Evolutionary conservation across 768 basidiomycete species (phyloP).

Genomic region (Harrya chromipes): DNA sequence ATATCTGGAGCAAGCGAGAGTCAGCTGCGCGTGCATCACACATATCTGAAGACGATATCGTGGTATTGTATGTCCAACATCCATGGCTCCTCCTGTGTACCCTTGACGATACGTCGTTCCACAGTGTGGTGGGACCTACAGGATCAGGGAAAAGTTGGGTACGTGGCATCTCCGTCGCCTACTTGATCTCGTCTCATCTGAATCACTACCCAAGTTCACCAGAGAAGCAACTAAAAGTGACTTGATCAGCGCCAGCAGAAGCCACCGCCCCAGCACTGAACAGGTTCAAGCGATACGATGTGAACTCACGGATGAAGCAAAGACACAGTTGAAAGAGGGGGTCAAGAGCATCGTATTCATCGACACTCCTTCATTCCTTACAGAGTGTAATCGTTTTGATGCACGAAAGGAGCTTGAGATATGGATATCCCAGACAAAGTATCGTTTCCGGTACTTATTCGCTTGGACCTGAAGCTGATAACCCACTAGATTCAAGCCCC

Average conservation of each 20-base stretch:
- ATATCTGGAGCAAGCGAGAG: slow-evolving; percentile 9
- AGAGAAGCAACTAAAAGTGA: slow-evolving; percentile 11
- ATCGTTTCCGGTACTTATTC: not conserved
- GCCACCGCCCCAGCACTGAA: slow-evolving; percentile 4
- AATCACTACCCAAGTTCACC: slow-evolving; percentile 11
- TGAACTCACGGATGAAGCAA: slow-evolving; percentile 12
- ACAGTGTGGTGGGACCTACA: slow-evolving; percentile 18
- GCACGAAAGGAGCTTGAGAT: slow-evolving; percentile 1
- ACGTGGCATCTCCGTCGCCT: not conserved
- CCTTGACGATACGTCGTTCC: not conserved
- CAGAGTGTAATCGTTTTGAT: slow-evolving; percentile 8
- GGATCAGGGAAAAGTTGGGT: slow-evolving; percentile 23
- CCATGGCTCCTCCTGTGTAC: not conserved
- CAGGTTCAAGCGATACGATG: slow-evolving; percentile 14
- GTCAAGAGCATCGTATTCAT: slow-evolving; percentile 16
- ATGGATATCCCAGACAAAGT: slow-evolving; percentile 7
- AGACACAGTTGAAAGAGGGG: not conserved
- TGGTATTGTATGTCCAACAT: slow-evolving; percentile 17
- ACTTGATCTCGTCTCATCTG: not conserved
- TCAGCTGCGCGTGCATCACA: not conserved
- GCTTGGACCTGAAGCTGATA: not conserved
- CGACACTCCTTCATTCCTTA: slow-evolving; percentile 20
- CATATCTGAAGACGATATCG: slow-evolving; percentile 17
- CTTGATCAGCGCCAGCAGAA: slow-evolving; percentile 1
- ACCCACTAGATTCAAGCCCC: slow-evolving; percentile 2